phyloP scores from a whole-genome alignment of 805 yeast genomes.

The Metschnikowia lunata region DNA sequence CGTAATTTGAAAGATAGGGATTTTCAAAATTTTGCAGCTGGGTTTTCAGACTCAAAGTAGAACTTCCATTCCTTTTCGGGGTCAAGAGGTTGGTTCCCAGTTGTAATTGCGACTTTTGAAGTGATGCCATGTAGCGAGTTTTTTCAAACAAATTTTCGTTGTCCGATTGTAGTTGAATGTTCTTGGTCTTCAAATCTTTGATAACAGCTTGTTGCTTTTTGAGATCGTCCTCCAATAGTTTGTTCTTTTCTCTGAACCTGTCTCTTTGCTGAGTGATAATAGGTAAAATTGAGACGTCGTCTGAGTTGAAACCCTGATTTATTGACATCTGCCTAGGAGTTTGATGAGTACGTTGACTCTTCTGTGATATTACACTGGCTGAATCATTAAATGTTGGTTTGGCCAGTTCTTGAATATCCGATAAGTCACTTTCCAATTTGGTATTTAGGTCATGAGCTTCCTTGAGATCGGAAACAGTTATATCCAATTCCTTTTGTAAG shows the following conservation, averaged over 20 bases:
- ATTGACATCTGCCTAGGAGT: conserved; percentile 17
- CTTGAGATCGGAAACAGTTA: conserved; percentile 35
- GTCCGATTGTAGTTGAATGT: conserved; percentile 61
- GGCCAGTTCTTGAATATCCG: conserved; percentile 45
- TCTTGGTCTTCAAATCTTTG: conserved; percentile 59
- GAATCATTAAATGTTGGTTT: conserved; percentile 48
- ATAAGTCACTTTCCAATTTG: conserved; percentile 72
- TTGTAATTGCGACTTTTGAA: conserved; percentile 24
- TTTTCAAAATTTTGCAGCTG: conserved; percentile 45
- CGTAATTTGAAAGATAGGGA: conserved; percentile 59
- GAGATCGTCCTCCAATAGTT: conserved; percentile 78
- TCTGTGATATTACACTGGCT: conserved; percentile 64
- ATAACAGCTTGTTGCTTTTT: conserved; percentile 53
- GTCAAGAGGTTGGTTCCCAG: conserved; percentile 17
- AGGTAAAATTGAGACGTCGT: conserved; percentile 59
- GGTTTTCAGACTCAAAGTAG: too few relatives aligned
- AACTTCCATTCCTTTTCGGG: conserved; percentile 26
- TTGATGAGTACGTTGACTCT: conserved; percentile 30
- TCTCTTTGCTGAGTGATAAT: conserved; percentile 94
- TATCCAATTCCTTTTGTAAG: conserved; percentile 37
- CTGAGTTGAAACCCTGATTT: conserved; percentile 36
- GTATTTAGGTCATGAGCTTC: conserved; percentile 45
- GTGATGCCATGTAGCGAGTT: conserved; percentile 60
- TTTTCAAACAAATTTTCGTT: conserved; percentile 78
- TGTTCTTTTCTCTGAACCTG: conserved; percentile 77